Percentiles rank a stretch among this genome's conserved stretches.
These are phyloP conservation scores for Bigelowiella natans DNA, from an alignment of 78 protist genomes.

Conservation along the genomic window DNA sequence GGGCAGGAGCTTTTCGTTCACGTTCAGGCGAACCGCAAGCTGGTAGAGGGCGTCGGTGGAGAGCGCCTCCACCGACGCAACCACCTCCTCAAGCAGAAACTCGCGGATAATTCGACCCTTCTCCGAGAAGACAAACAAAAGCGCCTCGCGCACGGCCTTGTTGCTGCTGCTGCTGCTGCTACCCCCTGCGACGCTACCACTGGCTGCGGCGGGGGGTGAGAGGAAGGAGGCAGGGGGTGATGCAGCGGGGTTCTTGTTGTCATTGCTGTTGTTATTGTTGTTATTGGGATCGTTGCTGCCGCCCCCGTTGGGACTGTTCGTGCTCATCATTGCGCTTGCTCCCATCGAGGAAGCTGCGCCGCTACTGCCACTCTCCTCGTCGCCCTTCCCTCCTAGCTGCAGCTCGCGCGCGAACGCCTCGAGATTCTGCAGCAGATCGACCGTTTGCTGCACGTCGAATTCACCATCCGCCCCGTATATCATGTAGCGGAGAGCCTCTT, in stretches of 20 bases:
- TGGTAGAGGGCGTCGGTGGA: background rate
- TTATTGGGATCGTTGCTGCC: too few relatives aligned
- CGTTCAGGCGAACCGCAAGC: background rate
- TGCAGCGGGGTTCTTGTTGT: too few relatives aligned
- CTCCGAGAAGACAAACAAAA: background rate
- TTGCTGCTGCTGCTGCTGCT: too few relatives aligned
- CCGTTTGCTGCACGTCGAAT: background rate
- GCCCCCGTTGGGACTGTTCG: too few relatives aligned
- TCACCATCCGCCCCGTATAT: background rate
- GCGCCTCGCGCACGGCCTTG: background rate
- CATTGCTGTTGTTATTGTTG: too few relatives aligned
- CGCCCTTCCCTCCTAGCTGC: too few relatives aligned
- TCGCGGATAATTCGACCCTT: background rate
- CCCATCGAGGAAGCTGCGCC: too few relatives aligned
- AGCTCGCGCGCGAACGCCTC: background rate
- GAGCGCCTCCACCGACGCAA: background rate
- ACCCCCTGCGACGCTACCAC: too few relatives aligned
- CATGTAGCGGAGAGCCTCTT: background rate
- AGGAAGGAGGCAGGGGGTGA: too few relatives aligned
- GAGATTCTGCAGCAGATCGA: background rate
- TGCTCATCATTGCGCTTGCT: too few relatives aligned
- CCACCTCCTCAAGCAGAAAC: background rate
- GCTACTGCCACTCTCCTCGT: too few relatives aligned
- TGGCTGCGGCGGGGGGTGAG: too few relatives aligned
- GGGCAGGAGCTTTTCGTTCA: background rate